phyloP scores from a whole-genome alignment of 2,329 filamentous ascomycete species.

The Penicillium concentricum region DNA sequence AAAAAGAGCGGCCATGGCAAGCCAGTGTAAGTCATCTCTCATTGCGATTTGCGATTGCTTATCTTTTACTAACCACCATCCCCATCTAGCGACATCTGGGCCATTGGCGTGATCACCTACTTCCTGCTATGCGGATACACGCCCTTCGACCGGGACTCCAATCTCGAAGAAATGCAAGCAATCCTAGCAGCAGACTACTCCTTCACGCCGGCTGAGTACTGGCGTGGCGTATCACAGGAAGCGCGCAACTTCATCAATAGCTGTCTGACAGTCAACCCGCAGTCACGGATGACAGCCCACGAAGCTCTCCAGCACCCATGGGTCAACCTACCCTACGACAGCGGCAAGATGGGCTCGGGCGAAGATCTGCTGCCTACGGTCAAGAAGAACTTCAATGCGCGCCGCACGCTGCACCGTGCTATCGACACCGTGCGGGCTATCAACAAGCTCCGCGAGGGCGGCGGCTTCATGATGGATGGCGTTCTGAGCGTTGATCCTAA shows the following conservation, averaged over 20 bases:
- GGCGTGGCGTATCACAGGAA: conserved; percentile 83
- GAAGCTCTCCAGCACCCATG: conserved; percentile 66
- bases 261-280: conserved; percentile 88
- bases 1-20: conserved; percentile 98
- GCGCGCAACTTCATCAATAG: conserved; percentile 90
- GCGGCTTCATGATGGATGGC: conserved; percentile 63
- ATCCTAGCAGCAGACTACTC: conserved; percentile 95
- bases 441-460: conserved; percentile 64
- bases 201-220: conserved; percentile 93
- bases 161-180: conserved; percentile 99
- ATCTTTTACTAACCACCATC: background rate
- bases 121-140: conserved; percentile 98
- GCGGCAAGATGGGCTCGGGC: conserved; percentile 36
- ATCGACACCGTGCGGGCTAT: conserved; percentile 68
- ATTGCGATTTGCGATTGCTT: conserved; percentile 3
- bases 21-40: conserved; percentile 64
- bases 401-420: conserved; percentile 63
- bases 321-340: conserved; percentile 58
- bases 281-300: conserved; percentile 85
- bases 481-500: conserved; percentile 58
- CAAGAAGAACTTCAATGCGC: conserved; percentile 70
- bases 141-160: conserved; percentile 93
- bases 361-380: conserved; percentile 63
- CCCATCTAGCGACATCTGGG: conserved; percentile 76
- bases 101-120: conserved; percentile 97